Base-by-base conservation (phyloP, 2,329 filamentous ascomycete species). In the Podosphaera leucotricha region DNA sequence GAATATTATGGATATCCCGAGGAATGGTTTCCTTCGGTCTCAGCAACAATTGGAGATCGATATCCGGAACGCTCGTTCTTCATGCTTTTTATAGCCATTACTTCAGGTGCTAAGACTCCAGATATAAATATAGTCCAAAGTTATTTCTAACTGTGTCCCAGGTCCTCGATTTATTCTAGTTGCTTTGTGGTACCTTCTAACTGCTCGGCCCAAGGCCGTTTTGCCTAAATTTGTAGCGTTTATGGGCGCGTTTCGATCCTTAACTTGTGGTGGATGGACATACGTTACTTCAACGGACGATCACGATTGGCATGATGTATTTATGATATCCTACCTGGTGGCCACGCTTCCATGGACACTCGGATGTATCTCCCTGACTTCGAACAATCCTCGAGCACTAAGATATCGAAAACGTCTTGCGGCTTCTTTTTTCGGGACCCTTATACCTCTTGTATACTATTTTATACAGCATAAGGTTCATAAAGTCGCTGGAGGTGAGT, bases 391-490 rank as follows among this genome's bases (percentile, higher is more conserved):
- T 11, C 72, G 66, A 49, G 83, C 90, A 6, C 70, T 94, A 58
- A 85, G 80, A 62, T 93, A 92, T 61, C 73, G 90, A 53, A 95
- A 93, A 64, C 75, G 80, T 50, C 64, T 95, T 44, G 84, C 81
- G 3, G 67, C 72, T 26, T 69, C 77, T 36, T 98, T 98, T 65
- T 98, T 95, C 57, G 83, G 79, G 43, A 92, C 85, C 3, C 69
- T 98, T 24, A 70, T 94, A 41, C 86, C 86, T 24, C 66, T 98
- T 59, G 71, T 95, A 18, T 95, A 94, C 66, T 98, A 85, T 60
- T 98, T 94, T 60, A 92, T 98, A 50, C 90, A 94, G 61, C 90
- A 98, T 68, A 98, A 98, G 63, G 82, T 98, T 43, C 85, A 98
- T 60, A 83, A 78, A 47, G 75, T 95, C 48, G 70, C 90, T 46